phyloP scores from a whole-genome alignment of 768 basidiomycete species.

The Mycena indigotica region DNA sequence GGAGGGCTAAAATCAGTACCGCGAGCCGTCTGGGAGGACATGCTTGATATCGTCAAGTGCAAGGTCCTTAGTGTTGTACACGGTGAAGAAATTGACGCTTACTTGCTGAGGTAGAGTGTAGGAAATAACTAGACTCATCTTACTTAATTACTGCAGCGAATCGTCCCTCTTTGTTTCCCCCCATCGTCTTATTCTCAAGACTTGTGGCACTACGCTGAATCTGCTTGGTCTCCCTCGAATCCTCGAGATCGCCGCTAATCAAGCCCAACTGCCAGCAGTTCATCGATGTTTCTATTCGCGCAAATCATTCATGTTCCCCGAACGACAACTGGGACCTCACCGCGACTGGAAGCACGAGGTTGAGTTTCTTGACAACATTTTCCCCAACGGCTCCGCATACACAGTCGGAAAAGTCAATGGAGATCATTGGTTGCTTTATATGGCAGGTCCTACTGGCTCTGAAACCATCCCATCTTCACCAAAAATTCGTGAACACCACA shows the following conservation, averaged over 20 bases:
- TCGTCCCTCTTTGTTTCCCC: constrained; percentile 94
- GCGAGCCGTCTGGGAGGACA: constrained; percentile 87
- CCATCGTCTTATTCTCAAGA: constrained; percentile 96
- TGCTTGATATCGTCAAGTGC: constrained; percentile 96
- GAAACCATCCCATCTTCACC: constrained; percentile 19
- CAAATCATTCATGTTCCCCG: constrained; percentile 99
- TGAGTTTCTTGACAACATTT: constrained; percentile 86
- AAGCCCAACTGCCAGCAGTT: constrained; percentile 69
- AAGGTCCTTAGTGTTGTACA: constrained; percentile 89
- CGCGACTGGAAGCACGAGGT: constrained; percentile 93
- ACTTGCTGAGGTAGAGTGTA: constrained; percentile 82
- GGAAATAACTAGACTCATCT: constrained; percentile 11
- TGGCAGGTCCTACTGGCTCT: constrained; percentile 61
- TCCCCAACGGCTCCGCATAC: constrained; percentile 88
- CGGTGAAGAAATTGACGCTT: constrained; percentile 92
- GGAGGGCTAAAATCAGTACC: constrained; percentile 78
- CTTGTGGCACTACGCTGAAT: constrained; percentile 98
- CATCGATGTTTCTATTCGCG: constrained; percentile 96
- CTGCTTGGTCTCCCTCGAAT: constrained; percentile 93
- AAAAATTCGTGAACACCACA: constrained; percentile 11
- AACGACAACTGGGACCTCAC: constrained; percentile 91
- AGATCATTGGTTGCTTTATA: constrained; percentile 97
- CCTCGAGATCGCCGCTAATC: constrained; percentile 82
- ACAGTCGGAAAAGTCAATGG: constrained; percentile 97
- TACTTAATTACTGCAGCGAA: constrained; percentile 63